Evolutionary conservation across 441 rosid genomes (phyloP).

Genomic region (Sinapis alba): DNA sequence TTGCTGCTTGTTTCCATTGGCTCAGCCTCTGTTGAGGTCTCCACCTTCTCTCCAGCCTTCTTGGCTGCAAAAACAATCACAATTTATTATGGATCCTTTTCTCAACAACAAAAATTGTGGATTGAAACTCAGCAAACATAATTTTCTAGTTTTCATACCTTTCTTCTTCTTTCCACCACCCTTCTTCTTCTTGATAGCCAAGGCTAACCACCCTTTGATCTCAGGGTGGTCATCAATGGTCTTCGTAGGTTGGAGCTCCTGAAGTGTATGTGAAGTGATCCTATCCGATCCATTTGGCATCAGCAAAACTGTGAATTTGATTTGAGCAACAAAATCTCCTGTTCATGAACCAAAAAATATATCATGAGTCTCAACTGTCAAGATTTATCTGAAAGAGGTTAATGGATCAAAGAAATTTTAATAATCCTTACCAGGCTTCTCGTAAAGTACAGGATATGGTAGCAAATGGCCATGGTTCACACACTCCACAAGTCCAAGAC

Average conservation of each 20-base stretch:
- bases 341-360: background rate
- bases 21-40: slow-evolving; percentile 60
- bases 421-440: slow-evolving; percentile 71
- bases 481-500: slow-evolving; percentile 87
- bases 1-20: slow-evolving; percentile 66
- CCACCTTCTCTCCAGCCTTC: slow-evolving; percentile 76
- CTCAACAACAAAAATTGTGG: background rate
- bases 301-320: slow-evolving; percentile 84
- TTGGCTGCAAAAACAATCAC: slow-evolving; percentile 45
- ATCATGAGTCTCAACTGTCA: background rate
- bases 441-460: slow-evolving; percentile 92
- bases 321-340: slow-evolving; percentile 90
- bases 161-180: slow-evolving; percentile 99
- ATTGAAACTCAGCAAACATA: background rate
- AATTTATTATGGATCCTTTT: background rate
- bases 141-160: slow-evolving; percentile 44
- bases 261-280: slow-evolving; percentile 78
- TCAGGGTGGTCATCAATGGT: slow-evolving; percentile 85
- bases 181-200: slow-evolving; percentile 89
- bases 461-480: slow-evolving; percentile 92
- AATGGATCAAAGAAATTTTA: background rate
- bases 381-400: background rate
- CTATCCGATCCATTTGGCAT: slow-evolving; percentile 97
- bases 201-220: slow-evolving; percentile 91
- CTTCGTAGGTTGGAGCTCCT: slow-evolving; percentile 78